Conservation (phyloP, 75 land plant genomes). For the Gnetum montanum region DNA sequence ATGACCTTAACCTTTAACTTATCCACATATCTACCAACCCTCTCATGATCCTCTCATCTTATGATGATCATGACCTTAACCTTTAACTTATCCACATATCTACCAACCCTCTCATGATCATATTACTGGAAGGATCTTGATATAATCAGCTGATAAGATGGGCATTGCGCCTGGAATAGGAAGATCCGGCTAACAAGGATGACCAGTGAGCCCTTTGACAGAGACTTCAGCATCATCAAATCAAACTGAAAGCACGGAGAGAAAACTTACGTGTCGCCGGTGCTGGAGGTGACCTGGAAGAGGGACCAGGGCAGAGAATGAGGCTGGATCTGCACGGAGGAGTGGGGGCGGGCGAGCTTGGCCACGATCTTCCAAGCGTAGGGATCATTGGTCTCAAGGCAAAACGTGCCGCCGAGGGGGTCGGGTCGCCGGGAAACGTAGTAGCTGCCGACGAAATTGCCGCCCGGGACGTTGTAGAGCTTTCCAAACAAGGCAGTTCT, state of each 20-base stretch:
- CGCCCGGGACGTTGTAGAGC: constrained; percentile 4
- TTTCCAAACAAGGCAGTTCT: neutral
- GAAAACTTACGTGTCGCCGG: constrained; percentile 3
- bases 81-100: too few relatives aligned
- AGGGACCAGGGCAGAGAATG: constrained; percentile 6
- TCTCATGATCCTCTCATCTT: too few relatives aligned
- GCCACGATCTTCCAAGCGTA: neutral
- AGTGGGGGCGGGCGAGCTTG: neutral
- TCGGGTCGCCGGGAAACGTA: neutral
- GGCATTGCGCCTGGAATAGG: too few relatives aligned
- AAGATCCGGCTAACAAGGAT: too few relatives aligned
- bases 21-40: too few relatives aligned
- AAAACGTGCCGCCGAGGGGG: neutral
- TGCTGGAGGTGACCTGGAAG: neutral
- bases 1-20: too few relatives aligned
- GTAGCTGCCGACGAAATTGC: neutral
- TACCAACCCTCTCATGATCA: too few relatives aligned
- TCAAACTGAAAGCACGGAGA: neutral
- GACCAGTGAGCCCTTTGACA: too few relatives aligned
- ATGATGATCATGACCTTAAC: too few relatives aligned
- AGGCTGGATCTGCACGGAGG: neutral
- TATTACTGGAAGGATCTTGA: too few relatives aligned
- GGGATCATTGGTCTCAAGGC: constrained; percentile 2
- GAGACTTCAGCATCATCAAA: too few relatives aligned
- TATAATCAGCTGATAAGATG: too few relatives aligned